Base-by-base conservation (phyloP, 441 rosid genomes). In the Gossypium davidsonii region DNA sequence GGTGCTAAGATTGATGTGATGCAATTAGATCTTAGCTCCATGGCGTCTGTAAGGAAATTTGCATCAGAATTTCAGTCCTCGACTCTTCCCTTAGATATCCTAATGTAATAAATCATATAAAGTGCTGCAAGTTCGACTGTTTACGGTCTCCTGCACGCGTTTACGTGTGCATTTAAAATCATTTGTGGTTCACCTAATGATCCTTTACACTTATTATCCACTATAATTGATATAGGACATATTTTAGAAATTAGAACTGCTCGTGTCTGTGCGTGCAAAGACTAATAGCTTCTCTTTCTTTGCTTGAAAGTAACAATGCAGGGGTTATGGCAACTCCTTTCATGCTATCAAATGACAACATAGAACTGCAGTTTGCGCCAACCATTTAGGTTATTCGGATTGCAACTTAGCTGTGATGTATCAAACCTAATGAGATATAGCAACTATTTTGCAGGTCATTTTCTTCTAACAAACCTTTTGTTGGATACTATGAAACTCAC, bases 21-120 rank as follows among this genome's bases (percentile, higher is more conserved):
- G 93, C 89, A 91, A 78, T 76, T 90, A 75, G 97, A 91, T 83
- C 91, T 91, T 28, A 86, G 88, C 75, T 90, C 92, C 1, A 42
- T 86, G 83, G 79, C 77, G 6, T 91, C 95, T 9, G 91, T 91
- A n/a, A 80, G 79, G 76, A 86, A 88, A 28, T 90, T 91, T 77
- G 92, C 89, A 1, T 79, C 87, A 17, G 84, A 85, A 6, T 91
- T 82, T 83, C 83, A 76, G 46, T 78, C 91, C 8, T 48, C 81
- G 1, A 83, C 80, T 67, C 92, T 75, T 79, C 88, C 89, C 21
- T 80, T 91, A 26, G 87, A 90, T 80, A 82, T 90, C 72, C 81
- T 90, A 62, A 85, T 91, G 95, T 90, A 85, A 83, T 89, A 21
- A 25, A 28, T 39, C 0, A 34, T 34, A 34, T 8, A n/a, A 59